Base-by-base conservation (phyloP, 257 asterid species). In the Petunia secreta region DNA sequence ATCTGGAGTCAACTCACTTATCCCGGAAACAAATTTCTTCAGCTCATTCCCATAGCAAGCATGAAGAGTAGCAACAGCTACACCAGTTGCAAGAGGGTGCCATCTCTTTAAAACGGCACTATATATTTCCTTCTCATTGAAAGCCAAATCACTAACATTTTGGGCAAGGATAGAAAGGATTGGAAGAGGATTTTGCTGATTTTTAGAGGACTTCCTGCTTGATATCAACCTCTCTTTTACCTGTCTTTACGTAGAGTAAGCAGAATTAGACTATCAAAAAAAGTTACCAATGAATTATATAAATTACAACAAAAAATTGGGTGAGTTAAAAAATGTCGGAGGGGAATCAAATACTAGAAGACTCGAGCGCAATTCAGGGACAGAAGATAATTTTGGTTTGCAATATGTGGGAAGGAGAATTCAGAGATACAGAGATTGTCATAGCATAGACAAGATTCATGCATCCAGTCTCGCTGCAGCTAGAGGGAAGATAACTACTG, bases 51-150 rank as follows among this genome's bases (percentile, higher is more conserved):
- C 90, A 58, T 79, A 95, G 92, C 97, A 93, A 76, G 94, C 84
- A 85, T 95, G 98, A 80, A 93, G 99, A 39, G 93, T 88, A 48
- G 95, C 97, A 50, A 93, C 97, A 84, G 99, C 98, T 79, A 95
- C 92, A 77, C 93, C 95, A 37, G 93, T 89, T 81, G 99, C 94
- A 84, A 91, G 88, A 82, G 98, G 94, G 86, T 93, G 97, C 95
- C 94, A 93, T 83, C 80, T 86, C 86, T 95, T 93, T 78, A 93
- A 86, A 25, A 93, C 82, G 44, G 98, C 94, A 89, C 96, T 91
- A 81, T 92, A 95, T 77, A 95, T 95, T 81, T 95, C 97, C 89
- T 89, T 91, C 90, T 95, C 99, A 79, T 89, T 93, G 87, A 87
- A 95, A 66, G 95, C 97, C 86, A 95, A 65, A 85, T 95, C 99